Conservation (phyloP, 2,329 filamentous ascomycete species). For the Ascochyta pisi region DNA sequence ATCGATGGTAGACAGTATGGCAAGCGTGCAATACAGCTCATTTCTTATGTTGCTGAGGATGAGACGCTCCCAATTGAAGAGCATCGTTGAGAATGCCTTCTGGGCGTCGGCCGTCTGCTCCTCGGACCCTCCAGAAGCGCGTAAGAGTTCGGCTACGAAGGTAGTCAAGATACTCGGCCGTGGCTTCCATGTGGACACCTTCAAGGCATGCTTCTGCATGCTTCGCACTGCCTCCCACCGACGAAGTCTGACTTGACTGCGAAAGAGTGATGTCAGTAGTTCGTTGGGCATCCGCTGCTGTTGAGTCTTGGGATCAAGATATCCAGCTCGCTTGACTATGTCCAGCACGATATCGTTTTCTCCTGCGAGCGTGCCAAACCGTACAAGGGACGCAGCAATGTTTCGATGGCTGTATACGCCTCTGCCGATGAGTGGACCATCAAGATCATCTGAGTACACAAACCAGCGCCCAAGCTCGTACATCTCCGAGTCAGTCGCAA, state of each 20-base stretch:
- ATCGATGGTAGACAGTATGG: constrained; percentile 40
- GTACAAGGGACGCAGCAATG: constrained; percentile 61
- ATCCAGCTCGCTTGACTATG: constrained; percentile 34
- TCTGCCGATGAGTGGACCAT: constrained; percentile 60
- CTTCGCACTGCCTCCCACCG: constrained; percentile 51
- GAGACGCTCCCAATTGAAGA: constrained; percentile 42
- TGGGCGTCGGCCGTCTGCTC: constrained; percentile 24
- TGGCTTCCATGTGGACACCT: constrained; percentile 34
- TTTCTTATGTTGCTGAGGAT: constrained; percentile 32
- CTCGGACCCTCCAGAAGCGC: constrained; percentile 25
- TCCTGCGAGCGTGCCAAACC: constrained; percentile 60
- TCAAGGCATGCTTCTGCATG: constrained; percentile 45
- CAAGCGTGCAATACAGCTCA: constrained; percentile 42
- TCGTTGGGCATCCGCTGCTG: constrained; percentile 42
- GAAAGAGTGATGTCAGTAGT: constrained; percentile 50
- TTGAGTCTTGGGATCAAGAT: constrained; percentile 25
- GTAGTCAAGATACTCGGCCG: constrained; percentile 38
- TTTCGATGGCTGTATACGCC: constrained; percentile 55
- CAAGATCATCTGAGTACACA: constrained; percentile 59
- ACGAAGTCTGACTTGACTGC: constrained; percentile 51
- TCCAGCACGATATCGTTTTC: constrained; percentile 50
- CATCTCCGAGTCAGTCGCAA: constrained; percentile 55
- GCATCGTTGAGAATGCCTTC: constrained; percentile 35
- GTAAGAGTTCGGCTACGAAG: constrained; percentile 40
- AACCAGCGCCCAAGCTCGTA: constrained; percentile 62